phyloP scores from a whole-genome alignment of 768 basidiomycete genomes.

The Strobilomyces dryophilus region DNA sequence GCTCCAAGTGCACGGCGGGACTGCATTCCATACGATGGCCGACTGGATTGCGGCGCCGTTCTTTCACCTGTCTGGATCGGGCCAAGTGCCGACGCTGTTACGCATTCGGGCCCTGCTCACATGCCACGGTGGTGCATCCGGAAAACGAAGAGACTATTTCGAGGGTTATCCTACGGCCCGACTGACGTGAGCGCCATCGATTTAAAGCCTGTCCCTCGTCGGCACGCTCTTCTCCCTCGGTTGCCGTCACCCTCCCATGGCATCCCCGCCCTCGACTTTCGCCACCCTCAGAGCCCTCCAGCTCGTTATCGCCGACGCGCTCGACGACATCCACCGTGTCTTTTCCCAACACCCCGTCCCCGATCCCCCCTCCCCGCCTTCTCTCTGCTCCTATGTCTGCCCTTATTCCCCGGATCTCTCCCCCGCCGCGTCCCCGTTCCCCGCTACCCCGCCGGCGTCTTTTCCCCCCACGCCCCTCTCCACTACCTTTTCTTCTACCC shows the following conservation, averaged over 20 bases:
- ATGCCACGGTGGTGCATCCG: conserved; percentile 7
- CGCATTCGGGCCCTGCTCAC: conserved; percentile 3
- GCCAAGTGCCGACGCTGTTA: conserved; percentile 12
- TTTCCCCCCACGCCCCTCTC: conserved; percentile 30
- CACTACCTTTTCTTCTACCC: conserved; percentile 17
- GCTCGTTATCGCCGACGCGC: conserved; percentile 60
- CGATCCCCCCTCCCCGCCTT: conserved; percentile 10
- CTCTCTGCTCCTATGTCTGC: conserved; percentile 15
- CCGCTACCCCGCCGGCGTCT: conserved; percentile 24
- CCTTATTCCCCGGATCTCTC: conserved; percentile 32
- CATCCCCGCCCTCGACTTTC: conserved; percentile 50
- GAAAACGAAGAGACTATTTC: conserved; percentile 16
- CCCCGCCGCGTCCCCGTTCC: conserved; percentile 22
- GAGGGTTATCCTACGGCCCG: neutral
- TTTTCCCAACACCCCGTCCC: conserved; percentile 33
- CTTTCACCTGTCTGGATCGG: conserved; percentile 18
- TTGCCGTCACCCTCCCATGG: conserved; percentile 18
- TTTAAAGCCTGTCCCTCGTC: conserved; percentile 12
- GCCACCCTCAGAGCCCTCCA: conserved; percentile 60
- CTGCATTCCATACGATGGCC: neutral
- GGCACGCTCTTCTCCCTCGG: conserved; percentile 4
- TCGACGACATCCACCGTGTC: conserved; percentile 63
- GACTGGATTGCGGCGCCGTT: conserved; percentile 4
- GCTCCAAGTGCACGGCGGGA: neutral
- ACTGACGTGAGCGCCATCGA: conserved; percentile 10